phyloP scores from a whole-genome alignment of 2,329 filamentous ascomycete genomes.

The Penicillium sp. region DNA sequence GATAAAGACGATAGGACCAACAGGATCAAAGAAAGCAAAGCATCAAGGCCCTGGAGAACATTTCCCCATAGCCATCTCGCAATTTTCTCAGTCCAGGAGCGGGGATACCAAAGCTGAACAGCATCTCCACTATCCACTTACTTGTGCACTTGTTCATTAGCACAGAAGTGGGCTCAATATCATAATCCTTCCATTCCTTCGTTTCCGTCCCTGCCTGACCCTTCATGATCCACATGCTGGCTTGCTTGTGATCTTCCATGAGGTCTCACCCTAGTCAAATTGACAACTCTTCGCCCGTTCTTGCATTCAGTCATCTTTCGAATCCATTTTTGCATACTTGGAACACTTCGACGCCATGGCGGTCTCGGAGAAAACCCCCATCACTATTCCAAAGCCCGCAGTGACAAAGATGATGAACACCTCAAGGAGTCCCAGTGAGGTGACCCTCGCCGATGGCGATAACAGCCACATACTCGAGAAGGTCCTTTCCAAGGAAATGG shows the following conservation, averaged over 20 bases:
- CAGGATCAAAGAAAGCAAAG: not conserved
- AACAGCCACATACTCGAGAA: constrained; percentile 14
- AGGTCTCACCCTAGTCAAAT: constrained; percentile 24
- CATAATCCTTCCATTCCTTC: not conserved
- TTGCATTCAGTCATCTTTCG: constrained; percentile 27
- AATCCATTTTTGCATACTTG: constrained; percentile 19
- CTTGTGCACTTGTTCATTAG: not conserved
- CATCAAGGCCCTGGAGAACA: not conserved
- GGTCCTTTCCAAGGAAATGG: constrained; percentile 19
- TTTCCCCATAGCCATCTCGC: not conserved
- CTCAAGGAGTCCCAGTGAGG: constrained; percentile 22
- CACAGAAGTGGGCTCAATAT: not conserved
- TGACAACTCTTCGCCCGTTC: constrained; percentile 23
- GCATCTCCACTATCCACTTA: not conserved
- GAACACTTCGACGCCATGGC: constrained; percentile 25
- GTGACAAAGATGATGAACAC: constrained; percentile 11
- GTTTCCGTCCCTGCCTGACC: not conserved
- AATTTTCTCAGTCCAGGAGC: not conserved
- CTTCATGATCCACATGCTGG: constrained; percentile 1
- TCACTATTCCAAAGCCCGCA: constrained; percentile 19
- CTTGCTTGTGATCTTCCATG: constrained; percentile 3
- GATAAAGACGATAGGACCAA: not conserved
- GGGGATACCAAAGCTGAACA: constrained; percentile 4
- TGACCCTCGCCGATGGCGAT: constrained; percentile 31
- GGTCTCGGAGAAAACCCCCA: constrained; percentile 28